These are phyloP conservation scores for Phytopythium litorale DNA, from an alignment of 352 stramenopile genomes.

Conservation along the genomic window DNA sequence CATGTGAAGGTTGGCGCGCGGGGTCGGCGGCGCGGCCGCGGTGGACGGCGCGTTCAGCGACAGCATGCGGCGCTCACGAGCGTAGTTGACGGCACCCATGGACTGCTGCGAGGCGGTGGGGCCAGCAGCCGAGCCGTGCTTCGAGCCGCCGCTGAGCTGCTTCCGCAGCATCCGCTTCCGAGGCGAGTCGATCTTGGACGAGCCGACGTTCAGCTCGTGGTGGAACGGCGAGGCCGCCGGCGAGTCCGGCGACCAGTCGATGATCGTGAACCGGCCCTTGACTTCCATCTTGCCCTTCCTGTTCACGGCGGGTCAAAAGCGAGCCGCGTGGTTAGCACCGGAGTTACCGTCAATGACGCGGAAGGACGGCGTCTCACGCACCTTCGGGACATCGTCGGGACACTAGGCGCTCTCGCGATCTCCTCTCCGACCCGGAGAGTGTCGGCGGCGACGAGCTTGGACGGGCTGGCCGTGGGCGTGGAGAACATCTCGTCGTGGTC, in stretches of 20 bases:
- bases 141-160: constrained; percentile 4
- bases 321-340: not conserved
- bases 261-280: constrained; percentile 79
- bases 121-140: not conserved
- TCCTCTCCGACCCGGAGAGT: not conserved
- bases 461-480: constrained; percentile 8
- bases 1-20: constrained; percentile 39
- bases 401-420: not conserved
- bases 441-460: not conserved
- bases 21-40: constrained; percentile 14
- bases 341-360: not conserved
- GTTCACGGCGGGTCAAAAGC: not conserved
- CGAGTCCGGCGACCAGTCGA: constrained; percentile 67
- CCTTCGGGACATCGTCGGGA: constrained; percentile 1
- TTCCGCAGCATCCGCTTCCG: constrained; percentile 10
- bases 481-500: constrained; percentile 29
- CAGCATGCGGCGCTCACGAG: constrained; percentile 2
- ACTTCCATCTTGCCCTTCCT: constrained; percentile 62
- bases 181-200: constrained; percentile 1
- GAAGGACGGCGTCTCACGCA: not conserved
- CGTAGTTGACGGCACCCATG: not conserved
- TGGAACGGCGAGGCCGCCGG: constrained; percentile 18
- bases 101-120: not conserved
- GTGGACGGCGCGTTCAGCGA: not conserved
- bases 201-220: constrained; percentile 3